These are phyloP conservation scores for Gracilaria gracilis DNA, from an alignment of 23 red algal species.

Conservation along the genomic window DNA sequence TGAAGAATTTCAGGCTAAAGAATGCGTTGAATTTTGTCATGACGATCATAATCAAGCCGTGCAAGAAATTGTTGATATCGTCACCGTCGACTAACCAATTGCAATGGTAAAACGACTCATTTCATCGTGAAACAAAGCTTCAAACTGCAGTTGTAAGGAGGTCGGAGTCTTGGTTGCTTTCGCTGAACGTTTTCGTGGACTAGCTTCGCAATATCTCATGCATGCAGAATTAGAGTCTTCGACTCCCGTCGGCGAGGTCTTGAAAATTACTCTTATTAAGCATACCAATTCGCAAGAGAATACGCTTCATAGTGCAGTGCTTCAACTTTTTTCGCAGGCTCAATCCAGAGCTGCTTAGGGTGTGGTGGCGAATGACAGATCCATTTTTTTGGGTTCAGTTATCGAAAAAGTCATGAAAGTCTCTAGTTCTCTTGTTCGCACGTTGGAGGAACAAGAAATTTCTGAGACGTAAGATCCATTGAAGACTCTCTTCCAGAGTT, in stretches of 20 bases:
- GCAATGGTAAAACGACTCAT: neutral
- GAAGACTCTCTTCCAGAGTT: too few relatives aligned
- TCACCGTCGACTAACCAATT: neutral
- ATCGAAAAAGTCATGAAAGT: neutral
- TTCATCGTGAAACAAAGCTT: neutral
- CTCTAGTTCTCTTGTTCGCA: too few relatives aligned
- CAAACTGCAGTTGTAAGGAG: neutral
- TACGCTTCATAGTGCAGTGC: neutral
- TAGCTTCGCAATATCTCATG: neutral
- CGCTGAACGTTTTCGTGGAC: neutral
- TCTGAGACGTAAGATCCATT: too few relatives aligned
- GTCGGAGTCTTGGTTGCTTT: neutral
- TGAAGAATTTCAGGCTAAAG: slow-evolving; percentile 19
- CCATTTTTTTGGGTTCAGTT: neutral
- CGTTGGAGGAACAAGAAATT: too few relatives aligned
- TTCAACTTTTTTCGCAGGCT: slow-evolving; percentile 14
- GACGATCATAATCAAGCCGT: neutral
- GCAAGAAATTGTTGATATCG: neutral
- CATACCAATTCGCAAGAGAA: neutral
- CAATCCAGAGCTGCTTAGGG: neutral
- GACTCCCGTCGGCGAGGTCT: neutral
- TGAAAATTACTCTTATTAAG: neutral
- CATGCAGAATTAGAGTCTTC: neutral
- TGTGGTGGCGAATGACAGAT: neutral
- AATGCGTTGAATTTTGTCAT: neutral